These are phyloP conservation scores for Phytopythium delawarense DNA, from an alignment of 352 stramenopile genomes.

Conservation along the genomic window DNA sequence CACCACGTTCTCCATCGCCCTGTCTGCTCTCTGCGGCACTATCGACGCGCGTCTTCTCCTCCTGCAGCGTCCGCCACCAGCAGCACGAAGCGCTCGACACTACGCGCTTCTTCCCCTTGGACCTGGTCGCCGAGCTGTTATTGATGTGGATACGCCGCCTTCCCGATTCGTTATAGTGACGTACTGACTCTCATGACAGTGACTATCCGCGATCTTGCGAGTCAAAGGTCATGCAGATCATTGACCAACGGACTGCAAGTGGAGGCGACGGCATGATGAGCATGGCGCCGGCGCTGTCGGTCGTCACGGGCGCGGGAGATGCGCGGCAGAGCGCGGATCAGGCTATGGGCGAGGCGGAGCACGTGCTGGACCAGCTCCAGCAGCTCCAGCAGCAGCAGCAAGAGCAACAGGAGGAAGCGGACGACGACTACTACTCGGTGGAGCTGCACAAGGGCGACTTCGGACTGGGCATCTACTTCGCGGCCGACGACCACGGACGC, in stretches of 20 bases:
- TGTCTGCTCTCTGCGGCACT: not conserved
- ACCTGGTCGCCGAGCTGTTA: too few species aligned
- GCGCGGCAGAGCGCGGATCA: not conserved
- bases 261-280: not conserved
- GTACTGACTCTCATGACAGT: not conserved
- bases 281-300: not conserved
- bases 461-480: constrained; percentile 75
- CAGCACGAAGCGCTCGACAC: too few species aligned
- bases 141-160: too few species aligned
- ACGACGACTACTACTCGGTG: constrained; percentile 30
- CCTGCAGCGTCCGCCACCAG: not conserved
- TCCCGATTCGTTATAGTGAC: not conserved
- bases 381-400: not conserved
- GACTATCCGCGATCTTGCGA: not conserved
- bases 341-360: not conserved
- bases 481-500: constrained; percentile 12
- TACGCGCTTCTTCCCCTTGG: too few species aligned
- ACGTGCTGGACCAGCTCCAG: not conserved
- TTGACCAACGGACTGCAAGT: not conserved
- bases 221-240: not conserved
- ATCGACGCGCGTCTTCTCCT: not conserved
- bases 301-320: not conserved
- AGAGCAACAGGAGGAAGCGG: not conserved
- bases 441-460: constrained; percentile 50
- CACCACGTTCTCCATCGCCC: constrained; percentile 18